phyloP scores from a whole-genome alignment of 176 grass and related monocot species.

The Cymbopogon citratus region DNA sequence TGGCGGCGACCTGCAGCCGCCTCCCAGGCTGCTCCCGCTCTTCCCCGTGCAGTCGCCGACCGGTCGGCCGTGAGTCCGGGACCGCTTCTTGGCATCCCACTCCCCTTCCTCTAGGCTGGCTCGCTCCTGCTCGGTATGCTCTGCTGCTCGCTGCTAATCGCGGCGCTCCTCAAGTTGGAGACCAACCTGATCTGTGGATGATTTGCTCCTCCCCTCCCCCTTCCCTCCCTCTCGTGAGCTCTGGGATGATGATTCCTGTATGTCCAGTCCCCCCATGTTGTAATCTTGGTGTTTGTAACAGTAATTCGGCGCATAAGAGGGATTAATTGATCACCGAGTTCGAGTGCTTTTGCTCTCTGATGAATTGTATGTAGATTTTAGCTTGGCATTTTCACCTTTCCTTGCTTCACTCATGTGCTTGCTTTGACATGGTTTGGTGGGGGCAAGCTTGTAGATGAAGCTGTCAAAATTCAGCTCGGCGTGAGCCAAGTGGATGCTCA shows the following conservation, averaged over 20 bases:
- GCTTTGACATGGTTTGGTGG: conserved; percentile 18
- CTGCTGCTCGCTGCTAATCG: conserved; percentile 38
- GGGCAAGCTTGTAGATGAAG: conserved; percentile 33
- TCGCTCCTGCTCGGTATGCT: conserved; percentile 24
- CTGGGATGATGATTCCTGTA: conserved; percentile 31
- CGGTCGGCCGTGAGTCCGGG: conserved; percentile 6
- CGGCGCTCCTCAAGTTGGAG: conserved; percentile 15
- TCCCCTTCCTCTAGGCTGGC: not conserved
- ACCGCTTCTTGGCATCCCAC: not conserved
- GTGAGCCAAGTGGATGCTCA: conserved; percentile 25
- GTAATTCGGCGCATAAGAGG: conserved; percentile 55
- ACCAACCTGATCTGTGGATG: conserved; percentile 27
- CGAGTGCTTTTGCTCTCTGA: not conserved
- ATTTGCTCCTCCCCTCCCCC: not conserved
- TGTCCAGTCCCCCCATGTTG: conserved; percentile 31
- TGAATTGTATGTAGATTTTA: conserved; percentile 19
- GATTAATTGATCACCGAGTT: conserved; percentile 46
- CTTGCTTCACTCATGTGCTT: conserved; percentile 6
- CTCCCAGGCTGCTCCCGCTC: conserved; percentile 73
- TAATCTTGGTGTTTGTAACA: conserved; percentile 47
- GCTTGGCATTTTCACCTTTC: conserved; percentile 9
- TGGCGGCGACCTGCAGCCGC: conserved; percentile 41
- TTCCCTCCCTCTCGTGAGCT: conserved; percentile 6
- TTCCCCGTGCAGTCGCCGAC: conserved; percentile 70
- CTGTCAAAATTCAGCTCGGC: conserved; percentile 4